Percentiles rank a stretch among this genome's conserved stretches.
Conservation (phyloP, 345 rosid genomes). For the Eucalyptus leucophloia region DNA sequence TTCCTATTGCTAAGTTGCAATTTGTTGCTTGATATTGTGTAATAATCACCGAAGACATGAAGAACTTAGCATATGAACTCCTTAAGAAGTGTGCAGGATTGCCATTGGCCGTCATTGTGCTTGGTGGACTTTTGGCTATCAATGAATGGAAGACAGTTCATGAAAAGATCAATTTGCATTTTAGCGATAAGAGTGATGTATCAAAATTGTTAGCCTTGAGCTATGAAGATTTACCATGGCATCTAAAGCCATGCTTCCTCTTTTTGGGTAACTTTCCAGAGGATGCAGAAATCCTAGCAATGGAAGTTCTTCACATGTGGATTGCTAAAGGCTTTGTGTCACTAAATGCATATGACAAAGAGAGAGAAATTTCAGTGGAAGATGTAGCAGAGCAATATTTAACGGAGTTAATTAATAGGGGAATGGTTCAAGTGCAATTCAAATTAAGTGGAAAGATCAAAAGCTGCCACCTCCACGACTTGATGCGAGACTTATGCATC, state of each 20-base stretch:
- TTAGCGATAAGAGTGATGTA: background rate
- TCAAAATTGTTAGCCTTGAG: conserved; percentile 8
- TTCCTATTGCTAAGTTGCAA: no score
- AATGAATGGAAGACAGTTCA: conserved; percentile 3
- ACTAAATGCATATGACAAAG: no score
- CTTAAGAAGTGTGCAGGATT: conserved; percentile 14
- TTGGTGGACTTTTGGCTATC: conserved; percentile 11
- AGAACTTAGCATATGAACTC: conserved; percentile 13
- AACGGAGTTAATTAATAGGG: no score
- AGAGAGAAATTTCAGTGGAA: no score
- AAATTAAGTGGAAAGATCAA: no score
- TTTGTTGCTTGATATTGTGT: no score
- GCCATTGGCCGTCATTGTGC: conserved; percentile 21
- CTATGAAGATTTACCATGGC: conserved; percentile 11
- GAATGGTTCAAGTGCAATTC: no score
- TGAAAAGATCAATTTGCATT: background rate
- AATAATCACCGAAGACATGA: background rate
- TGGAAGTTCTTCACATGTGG: conserved; percentile 27
- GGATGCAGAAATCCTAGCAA: conserved; percentile 18
- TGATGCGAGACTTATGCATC: no score
- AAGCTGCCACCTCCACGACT: no score
- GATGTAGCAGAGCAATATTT: no score
- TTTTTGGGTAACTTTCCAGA: conserved; percentile 12
- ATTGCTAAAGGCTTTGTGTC: no score
- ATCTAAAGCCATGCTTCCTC: conserved; percentile 21